Evolutionary conservation across 495 filamentous ascomycete species (phyloP).

Genomic region (Lophium mytilinum): DNA sequence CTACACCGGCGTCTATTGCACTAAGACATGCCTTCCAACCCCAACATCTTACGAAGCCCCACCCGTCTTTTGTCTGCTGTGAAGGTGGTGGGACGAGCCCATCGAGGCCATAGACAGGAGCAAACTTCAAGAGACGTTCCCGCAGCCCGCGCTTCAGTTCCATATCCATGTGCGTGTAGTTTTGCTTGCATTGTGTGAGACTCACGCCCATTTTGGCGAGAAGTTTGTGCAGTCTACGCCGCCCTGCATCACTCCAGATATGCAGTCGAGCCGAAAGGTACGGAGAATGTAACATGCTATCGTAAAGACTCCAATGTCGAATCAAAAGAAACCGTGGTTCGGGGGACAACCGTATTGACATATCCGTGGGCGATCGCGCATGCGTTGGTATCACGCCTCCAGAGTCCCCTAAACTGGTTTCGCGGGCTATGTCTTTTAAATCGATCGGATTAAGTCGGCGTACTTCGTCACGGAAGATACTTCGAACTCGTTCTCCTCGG

Average conservation of each 20-base stretch:
- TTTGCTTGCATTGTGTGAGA: constrained; percentile 86
- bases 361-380: constrained; percentile 81
- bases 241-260: constrained; percentile 85
- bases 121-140: constrained; percentile 79
- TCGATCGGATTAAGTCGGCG: constrained; percentile 85
- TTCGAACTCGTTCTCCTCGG: constrained; percentile 74
- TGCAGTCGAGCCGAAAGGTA: constrained; percentile 89
- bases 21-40: constrained; percentile 92
- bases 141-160: constrained; percentile 82
- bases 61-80: constrained; percentile 64
- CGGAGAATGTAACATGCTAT: constrained; percentile 95
- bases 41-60: constrained; percentile 97
- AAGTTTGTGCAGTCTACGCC: constrained; percentile 88
- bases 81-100: constrained; percentile 69
- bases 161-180: constrained; percentile 98
- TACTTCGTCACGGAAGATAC: constrained; percentile 86
- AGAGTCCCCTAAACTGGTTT: constrained; percentile 43
- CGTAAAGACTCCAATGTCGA: constrained; percentile 93
- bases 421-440: constrained; percentile 47
- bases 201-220: constrained; percentile 97
- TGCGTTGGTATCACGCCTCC: constrained; percentile 79
- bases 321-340: constrained; percentile 92
- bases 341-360: constrained; percentile 82
- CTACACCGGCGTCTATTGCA: constrained; percentile 82
- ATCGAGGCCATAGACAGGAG: constrained; percentile 82